Evolutionary conservation across 208 protist species (phyloP).

Genomic region (Leishmania turanica): DNA sequence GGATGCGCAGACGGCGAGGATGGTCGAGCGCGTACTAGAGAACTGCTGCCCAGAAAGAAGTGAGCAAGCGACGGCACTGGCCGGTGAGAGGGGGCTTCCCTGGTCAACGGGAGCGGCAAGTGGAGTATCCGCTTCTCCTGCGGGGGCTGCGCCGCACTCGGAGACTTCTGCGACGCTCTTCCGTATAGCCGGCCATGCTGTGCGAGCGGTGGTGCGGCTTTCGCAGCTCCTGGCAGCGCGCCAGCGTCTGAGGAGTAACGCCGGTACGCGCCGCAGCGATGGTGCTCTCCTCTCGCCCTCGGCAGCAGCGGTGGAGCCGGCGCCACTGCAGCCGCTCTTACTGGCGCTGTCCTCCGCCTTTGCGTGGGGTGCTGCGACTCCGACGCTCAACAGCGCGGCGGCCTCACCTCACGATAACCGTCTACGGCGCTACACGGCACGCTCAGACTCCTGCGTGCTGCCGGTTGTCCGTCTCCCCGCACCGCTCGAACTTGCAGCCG

Average conservation of each 20-base stretch:
- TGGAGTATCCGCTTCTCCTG: background rate
- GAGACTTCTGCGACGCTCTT: background rate
- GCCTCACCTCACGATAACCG: background rate
- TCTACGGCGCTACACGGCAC: slow-evolving; percentile 8
- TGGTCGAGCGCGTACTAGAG: slow-evolving; percentile 5
- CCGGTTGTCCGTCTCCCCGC: slow-evolving; percentile 9
- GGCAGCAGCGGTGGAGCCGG: background rate
- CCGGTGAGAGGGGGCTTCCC: background rate
- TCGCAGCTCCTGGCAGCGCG: background rate
- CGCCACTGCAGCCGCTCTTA: background rate
- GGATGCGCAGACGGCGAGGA: background rate
- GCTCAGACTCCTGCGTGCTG: background rate
- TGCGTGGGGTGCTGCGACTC: background rate
- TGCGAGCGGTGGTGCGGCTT: background rate
- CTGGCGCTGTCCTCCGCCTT: slow-evolving; percentile 1
- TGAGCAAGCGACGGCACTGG: background rate
- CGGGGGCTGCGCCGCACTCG: background rate
- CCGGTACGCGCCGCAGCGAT: background rate
- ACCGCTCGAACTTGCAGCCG: background rate
- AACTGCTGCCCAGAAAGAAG: no score
- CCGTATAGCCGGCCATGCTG: background rate
- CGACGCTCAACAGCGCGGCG: background rate
- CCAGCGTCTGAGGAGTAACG: background rate
- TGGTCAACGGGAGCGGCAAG: background rate
- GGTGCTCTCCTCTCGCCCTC: background rate